Base-by-base conservation (phyloP, 495 filamentous ascomycete species). In the Jackrogersella multiformis region DNA sequence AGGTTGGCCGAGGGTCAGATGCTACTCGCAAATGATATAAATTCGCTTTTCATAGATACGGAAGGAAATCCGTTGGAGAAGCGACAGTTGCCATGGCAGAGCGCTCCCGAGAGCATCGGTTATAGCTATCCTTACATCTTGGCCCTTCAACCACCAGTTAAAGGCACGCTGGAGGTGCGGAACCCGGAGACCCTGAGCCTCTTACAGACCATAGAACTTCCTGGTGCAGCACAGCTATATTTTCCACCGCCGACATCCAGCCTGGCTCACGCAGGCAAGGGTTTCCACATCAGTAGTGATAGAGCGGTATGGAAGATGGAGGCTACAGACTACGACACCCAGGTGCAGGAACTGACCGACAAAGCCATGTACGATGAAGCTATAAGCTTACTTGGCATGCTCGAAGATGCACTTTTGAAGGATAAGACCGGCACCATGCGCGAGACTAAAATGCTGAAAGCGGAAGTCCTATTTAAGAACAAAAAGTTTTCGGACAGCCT, bases 61-160 rank as follows among this genome's bases (percentile, higher is more conserved):
- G 84, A 93, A 6, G 96, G 93, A 1, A 93, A 92, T 59, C 84
- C 93, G 0, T 73, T 96, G 2, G 90, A 94, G 16, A 90, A 92
- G 71, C 84, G 91, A 39, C 94, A 97, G 77, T 87, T 98, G 24
- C 93, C 92, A 8, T 99, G 95, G 95, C 85, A 88, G 26, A 82
- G 87, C 52, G 93, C 93, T 0, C 96, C 95, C 1, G 93, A 96
- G 62, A 86, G 89, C 44, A 87, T 99, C 53, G 96, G 94, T 38
- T 98, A 97, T 72, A 96, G 92, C 39, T 97, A 99, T 71, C 95
- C 95, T 0, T 99, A 97, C 72, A 83, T 99, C 38, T 79, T 99
- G 35, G 91, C 93, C 2, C 82, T 99, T 3, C 94, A 96, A 72
- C 81, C 90, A 23, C 86, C 92, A 2, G 84, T 90, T 2, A 96